Conservation (phyloP, 2,329 filamentous ascomycete genomes). For the Botrytis porri region DNA sequence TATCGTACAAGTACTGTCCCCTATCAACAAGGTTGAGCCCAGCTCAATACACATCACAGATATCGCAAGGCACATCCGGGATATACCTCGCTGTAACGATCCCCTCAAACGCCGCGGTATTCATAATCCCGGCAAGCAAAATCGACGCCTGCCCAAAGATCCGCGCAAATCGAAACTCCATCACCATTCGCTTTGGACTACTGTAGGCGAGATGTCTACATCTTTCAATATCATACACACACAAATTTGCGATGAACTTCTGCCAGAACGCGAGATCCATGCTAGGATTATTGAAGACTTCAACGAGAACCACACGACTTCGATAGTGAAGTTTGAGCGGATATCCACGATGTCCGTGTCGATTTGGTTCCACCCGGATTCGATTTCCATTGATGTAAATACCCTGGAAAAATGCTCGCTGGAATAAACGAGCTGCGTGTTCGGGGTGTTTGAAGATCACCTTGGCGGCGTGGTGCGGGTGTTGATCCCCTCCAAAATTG, state of each 20-base stretch:
- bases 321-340: not conserved
- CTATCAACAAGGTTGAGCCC: accelerated
- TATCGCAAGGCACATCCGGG: not conserved
- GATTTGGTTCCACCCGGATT: not conserved
- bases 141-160: not conserved
- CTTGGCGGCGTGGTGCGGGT: not conserved
- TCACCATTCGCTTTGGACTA: not conserved
- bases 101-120: not conserved
- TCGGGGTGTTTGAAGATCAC: not conserved
- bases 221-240: not conserved
- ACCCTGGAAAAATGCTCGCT: accelerated
- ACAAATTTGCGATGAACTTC: not conserved
- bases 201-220: not conserved
- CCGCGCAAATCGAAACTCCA: not conserved
- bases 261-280: not conserved
- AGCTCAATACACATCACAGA: not conserved
- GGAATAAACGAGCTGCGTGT: not conserved
- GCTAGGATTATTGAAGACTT: not conserved
- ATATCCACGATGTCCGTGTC: not conserved
- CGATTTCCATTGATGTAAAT: not conserved
- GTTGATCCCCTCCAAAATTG: accelerated
- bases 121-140: not conserved
- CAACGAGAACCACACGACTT: not conserved
- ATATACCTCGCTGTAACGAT: not conserved
- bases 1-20: too few species aligned